Base-by-base conservation (phyloP, 23 red algal genomes). In the Cyanidium caldarium region DNA sequence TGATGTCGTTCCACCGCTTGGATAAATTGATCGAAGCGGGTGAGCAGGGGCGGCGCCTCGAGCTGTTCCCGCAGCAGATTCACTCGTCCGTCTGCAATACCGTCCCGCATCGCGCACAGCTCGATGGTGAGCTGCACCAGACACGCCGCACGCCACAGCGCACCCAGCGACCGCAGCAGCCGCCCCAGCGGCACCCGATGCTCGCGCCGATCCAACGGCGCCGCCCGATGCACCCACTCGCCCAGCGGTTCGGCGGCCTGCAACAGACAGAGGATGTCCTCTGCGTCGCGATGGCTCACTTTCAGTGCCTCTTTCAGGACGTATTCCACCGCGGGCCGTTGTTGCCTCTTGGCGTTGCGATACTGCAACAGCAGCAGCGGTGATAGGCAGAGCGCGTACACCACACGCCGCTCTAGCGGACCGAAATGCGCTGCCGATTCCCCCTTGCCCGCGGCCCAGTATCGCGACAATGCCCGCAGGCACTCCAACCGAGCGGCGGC, bases 241-340 rank as follows among this genome's bases (percentile, higher is more conserved):
- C 71, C 38, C 15, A 88, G 66, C 65, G 33, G 23, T 2, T 72
- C 28, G 1, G 76, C 46, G 37, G 69, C 77, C 2, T 40, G 41
- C 39, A 72, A 73, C 40, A 80, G 36, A 0, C 36, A 33, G n/a
- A 38, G 68, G 25, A 88, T 75, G 25, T 39, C 46, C 2, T 72
- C 28, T 1, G 56, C 77, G 35, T 81, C 72, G 17, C 73, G 77
- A 36, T 73, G 29, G 2, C 65, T 41, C 23, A 88, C 36, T 12
- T 73, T 73, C 38, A 88, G 77, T 40, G 58, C 76, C 33, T 66
- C 39, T 56, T 72, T 5, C 42, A 88, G 70, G 23, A 88, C 69
- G 31, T 88, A 79, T 26, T 65, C 40, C 36, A 33, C 41, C 1
- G 2, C 65, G 66, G 12, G 58, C 10, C 34, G 36, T 45, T 68